Conservation (phyloP, 805 yeast species). For the Ogataea paraovalis region DNA sequence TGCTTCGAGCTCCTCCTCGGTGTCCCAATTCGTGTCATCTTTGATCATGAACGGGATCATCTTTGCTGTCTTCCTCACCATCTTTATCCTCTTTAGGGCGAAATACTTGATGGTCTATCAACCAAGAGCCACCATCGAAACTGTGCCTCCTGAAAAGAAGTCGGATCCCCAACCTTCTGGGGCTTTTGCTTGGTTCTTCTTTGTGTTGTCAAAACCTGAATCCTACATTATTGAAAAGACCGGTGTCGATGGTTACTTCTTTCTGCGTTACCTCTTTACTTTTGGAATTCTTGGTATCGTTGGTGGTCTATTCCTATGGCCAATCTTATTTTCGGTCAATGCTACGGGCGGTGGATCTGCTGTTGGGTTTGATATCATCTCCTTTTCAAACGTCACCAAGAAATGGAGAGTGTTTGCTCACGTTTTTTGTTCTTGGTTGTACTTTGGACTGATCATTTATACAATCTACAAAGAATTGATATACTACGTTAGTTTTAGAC, state of each 20-base stretch:
- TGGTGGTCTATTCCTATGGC: conserved; percentile 57
- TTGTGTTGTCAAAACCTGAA: conserved; percentile 51
- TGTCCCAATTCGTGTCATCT: conserved; percentile 47
- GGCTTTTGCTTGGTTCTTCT: conserved; percentile 51
- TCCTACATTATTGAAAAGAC: conserved; percentile 62
- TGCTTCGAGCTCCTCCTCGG: conserved; percentile 27
- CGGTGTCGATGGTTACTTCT: conserved; percentile 76
- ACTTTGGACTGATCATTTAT: conserved; percentile 62
- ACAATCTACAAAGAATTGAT: conserved; percentile 71
- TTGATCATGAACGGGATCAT: conserved; percentile 42
- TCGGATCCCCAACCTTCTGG: conserved; percentile 44
- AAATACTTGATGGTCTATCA: conserved; percentile 47
- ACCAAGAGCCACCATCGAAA: conserved; percentile 43
- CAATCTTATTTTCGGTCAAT: conserved; percentile 68
- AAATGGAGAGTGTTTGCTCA: conserved; percentile 70
- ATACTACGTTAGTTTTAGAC: conserved; percentile 68
- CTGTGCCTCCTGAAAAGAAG: conserved; percentile 42
- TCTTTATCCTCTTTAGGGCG: conserved; percentile 41
- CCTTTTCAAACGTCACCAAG: conserved; percentile 58
- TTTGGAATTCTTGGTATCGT: conserved; percentile 49
- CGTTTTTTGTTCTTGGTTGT: conserved; percentile 70
- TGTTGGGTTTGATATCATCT: conserved; percentile 59
- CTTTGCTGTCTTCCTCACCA: conserved; percentile 36
- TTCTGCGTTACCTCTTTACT: conserved; percentile 58
- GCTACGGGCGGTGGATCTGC: conserved; percentile 60